Evolutionary conservation across 2,329 filamentous ascomycete species (phyloP).

Genomic region (Meredithiella fracta): DNA sequence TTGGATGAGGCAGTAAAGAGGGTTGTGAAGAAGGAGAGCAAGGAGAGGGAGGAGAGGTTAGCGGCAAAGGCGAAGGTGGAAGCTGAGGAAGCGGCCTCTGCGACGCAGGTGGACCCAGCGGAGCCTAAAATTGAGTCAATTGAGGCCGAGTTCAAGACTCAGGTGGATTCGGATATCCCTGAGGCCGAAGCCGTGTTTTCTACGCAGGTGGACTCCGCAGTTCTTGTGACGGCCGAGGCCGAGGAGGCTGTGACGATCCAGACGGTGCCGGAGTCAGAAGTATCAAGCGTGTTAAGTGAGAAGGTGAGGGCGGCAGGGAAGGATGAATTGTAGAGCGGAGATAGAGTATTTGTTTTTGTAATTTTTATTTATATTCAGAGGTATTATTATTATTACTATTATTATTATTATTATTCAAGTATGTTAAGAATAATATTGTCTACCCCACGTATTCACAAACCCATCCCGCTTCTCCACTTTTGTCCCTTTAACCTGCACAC

Average conservation of each 20-base stretch:
- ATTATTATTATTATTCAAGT: background rate
- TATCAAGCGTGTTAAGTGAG: background rate
- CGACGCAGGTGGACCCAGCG: constrained; percentile 15
- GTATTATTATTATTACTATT: background rate
- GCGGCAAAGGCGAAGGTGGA: constrained; percentile 5
- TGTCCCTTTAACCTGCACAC: constrained; percentile 23
- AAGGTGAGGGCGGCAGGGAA: background rate
- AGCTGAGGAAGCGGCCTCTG: constrained; percentile 16
- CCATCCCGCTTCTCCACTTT: constrained; percentile 31
- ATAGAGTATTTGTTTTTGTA: background rate
- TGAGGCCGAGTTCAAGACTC: constrained; percentile 18
- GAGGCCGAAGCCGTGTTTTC: background rate
- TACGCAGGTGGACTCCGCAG: no score
- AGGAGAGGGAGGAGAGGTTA: constrained; percentile 16
- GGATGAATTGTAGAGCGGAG: constrained; percentile 7
- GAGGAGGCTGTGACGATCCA: background rate
- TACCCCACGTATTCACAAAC: constrained; percentile 29
- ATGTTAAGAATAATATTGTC: background rate
- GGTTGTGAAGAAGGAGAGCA: constrained; percentile 15
- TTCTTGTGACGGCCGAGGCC: background rate
- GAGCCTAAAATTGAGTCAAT: background rate
- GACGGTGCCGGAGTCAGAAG: background rate
- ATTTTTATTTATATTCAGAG: background rate
- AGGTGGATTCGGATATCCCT: constrained; percentile 14
- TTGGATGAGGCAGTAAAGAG: constrained; percentile 15